Evolutionary conservation across 2,329 filamentous ascomycete species (phyloP).

Genomic region (Celoporthe dispersa): DNA sequence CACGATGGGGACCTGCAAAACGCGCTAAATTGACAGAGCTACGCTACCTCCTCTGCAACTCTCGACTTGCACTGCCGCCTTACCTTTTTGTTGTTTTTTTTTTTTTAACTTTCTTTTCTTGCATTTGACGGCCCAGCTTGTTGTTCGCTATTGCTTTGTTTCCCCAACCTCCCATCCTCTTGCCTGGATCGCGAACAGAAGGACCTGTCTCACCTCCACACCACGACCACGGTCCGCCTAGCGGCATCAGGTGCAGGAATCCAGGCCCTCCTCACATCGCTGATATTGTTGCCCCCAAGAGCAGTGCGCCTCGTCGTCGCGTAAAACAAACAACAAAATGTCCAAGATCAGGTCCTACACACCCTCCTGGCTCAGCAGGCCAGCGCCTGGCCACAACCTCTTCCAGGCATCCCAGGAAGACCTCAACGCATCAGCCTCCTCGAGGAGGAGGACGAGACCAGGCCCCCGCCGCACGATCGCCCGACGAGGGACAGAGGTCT

Average conservation of each 20-base stretch:
- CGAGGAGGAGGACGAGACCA: constrained; percentile 48
- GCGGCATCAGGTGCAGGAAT: constrained; percentile 12
- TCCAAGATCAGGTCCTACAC: constrained; percentile 85
- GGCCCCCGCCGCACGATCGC: constrained; percentile 73
- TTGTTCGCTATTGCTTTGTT: constrained; percentile 8
- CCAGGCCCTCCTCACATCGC: constrained; percentile 13
- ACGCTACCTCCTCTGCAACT: constrained; percentile 9
- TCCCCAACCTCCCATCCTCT: neutral
- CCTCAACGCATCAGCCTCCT: constrained; percentile 36
- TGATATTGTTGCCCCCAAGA: constrained; percentile 20
- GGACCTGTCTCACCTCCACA: neutral
- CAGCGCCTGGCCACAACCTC: constrained; percentile 76
- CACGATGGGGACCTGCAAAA: constrained; percentile 17
- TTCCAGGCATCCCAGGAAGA: constrained; percentile 61
- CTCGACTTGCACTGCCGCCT: constrained; percentile 14
- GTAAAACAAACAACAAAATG: constrained; percentile 69
- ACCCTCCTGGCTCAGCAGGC: constrained; percentile 82
- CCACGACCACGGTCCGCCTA: neutral
- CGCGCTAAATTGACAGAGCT: constrained; percentile 30
- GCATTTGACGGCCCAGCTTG: constrained; percentile 10
- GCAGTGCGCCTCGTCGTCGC: constrained; percentile 33
- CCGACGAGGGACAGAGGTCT: constrained; percentile 82
- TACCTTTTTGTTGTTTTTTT: no score
- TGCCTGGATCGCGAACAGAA: neutral
- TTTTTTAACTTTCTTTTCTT: no score